Percentiles rank a stretch among this genome's conserved stretches.
Evolutionary conservation across 2,329 filamentous ascomycete species (phyloP).

Genomic region (Leptographium radiaticola): DNA sequence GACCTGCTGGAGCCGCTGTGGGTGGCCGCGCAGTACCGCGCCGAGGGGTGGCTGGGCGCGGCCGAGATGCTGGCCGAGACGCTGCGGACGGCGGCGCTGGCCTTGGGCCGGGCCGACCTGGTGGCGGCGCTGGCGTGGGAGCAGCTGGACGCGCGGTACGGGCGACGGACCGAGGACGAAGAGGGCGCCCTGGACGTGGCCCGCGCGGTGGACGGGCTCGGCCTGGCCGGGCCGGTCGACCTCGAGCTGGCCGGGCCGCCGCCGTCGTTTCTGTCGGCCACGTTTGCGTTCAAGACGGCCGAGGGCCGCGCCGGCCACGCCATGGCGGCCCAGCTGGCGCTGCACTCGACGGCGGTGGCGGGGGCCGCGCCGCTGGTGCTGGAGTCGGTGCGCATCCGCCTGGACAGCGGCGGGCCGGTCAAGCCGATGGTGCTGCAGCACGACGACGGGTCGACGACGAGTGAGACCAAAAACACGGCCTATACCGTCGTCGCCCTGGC

Average conservation of each 20-base stretch:
- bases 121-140: slow-evolving; percentile 54
- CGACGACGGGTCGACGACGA: slow-evolving; percentile 5
- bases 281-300: slow-evolving; percentile 43
- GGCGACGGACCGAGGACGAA: slow-evolving; percentile 40
- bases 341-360: slow-evolving; percentile 42
- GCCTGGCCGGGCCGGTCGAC: slow-evolving; percentile 28
- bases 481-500: slow-evolving; percentile 7
- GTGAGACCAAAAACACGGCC: neutral
- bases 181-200: slow-evolving; percentile 33
- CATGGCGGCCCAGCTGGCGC: slow-evolving; percentile 41
- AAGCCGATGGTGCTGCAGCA: slow-evolving; percentile 41
- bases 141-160: slow-evolving; percentile 43
- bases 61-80: slow-evolving; percentile 48
- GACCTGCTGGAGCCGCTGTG: slow-evolving; percentile 43
- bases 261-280: slow-evolving; percentile 18
- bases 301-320: slow-evolving; percentile 49
- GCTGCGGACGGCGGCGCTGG: slow-evolving; percentile 42
- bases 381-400: slow-evolving; percentile 37
- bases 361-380: slow-evolving; percentile 39
- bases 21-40: slow-evolving; percentile 21
- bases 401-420: slow-evolving; percentile 39
- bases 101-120: slow-evolving; percentile 38
- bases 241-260: slow-evolving; percentile 32
- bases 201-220: slow-evolving; percentile 39
- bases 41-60: slow-evolving; percentile 46